Evolutionary conservation across 2,329 filamentous ascomycete species (phyloP).

Genomic region (Stromatinia cepivora): DNA sequence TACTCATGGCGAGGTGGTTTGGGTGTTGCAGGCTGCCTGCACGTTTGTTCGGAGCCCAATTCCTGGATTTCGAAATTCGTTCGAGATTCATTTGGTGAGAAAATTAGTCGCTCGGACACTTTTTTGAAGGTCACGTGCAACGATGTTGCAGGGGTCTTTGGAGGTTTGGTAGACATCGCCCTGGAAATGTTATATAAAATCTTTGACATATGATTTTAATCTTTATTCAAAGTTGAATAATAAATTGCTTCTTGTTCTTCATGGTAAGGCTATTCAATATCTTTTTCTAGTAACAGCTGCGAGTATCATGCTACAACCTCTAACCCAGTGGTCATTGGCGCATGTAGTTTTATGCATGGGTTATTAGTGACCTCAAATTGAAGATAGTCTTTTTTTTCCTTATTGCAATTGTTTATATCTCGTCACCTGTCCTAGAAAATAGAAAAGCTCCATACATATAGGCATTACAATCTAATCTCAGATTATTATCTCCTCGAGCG

Average conservation of each 20-base stretch:
- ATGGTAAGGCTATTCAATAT: too few relatives aligned
- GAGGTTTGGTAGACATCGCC: neutral
- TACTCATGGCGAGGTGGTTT: conserved; percentile 45
- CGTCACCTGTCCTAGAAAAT: neutral
- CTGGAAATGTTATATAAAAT: neutral
- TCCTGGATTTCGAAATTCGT: conserved; percentile 13
- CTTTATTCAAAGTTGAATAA: neutral
- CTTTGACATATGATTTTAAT: neutral
- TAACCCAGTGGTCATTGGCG: neutral
- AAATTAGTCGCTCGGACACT: conserved; percentile 23
- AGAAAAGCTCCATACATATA: fast-evolving
- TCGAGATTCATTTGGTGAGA: conserved; percentile 16
- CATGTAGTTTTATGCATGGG: neutral
- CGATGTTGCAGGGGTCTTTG: neutral
- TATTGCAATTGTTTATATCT: too few relatives aligned
- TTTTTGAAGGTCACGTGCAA: neutral
- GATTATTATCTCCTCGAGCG: neutral
- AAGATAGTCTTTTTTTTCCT: neutral
- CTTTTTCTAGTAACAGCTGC: neutral
- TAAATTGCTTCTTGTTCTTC: neutral
- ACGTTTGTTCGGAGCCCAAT: conserved; percentile 34
- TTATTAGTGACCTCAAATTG: neutral
- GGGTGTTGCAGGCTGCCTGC: conserved; percentile 27
- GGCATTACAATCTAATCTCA: too few relatives aligned
- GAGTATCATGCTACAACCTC: neutral